phyloP scores from a whole-genome alignment of 345 rosid species.

The Salix suchowensis region DNA sequence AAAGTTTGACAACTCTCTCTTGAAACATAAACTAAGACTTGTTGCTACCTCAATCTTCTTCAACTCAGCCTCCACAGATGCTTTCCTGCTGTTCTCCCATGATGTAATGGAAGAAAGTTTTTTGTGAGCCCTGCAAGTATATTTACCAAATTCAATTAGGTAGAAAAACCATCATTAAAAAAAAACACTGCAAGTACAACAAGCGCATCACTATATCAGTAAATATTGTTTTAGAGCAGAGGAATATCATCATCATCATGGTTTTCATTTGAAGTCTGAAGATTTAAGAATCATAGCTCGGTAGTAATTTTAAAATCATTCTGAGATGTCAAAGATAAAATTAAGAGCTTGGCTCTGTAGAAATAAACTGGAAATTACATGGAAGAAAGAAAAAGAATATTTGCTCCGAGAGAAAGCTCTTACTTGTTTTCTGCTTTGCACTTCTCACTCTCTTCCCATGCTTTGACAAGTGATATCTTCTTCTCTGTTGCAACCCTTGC shows the following conservation, averaged over 20 bases:
- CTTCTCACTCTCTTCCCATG: slow-evolving; percentile 98
- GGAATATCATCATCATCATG: background rate
- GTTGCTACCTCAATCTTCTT: slow-evolving; percentile 50
- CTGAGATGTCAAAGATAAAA: background rate
- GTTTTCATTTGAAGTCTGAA: background rate
- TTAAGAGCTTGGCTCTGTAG: background rate
- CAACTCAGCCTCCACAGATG: slow-evolving; percentile 56
- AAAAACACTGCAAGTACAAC: background rate
- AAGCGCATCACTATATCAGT: background rate
- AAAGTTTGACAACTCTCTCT: background rate
- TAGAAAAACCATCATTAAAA: background rate
- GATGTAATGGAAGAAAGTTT: slow-evolving; percentile 46
- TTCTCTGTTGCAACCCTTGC: slow-evolving; percentile 76
- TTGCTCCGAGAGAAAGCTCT: background rate
- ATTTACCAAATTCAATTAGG: background rate
- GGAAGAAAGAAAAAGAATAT: background rate
- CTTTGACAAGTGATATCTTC: slow-evolving; percentile 66
- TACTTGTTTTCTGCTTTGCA: slow-evolving; percentile 89
- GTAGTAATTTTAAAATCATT: background rate
- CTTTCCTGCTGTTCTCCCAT: slow-evolving; percentile 72
- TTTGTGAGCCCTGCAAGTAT: slow-evolving; percentile 56
- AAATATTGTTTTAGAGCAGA: background rate
- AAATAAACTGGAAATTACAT: background rate
- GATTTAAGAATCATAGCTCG: background rate
- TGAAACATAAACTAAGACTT: background rate